Conservation (phyloP, 495 filamentous ascomycete genomes). For the Xylaria bambusicola region DNA sequence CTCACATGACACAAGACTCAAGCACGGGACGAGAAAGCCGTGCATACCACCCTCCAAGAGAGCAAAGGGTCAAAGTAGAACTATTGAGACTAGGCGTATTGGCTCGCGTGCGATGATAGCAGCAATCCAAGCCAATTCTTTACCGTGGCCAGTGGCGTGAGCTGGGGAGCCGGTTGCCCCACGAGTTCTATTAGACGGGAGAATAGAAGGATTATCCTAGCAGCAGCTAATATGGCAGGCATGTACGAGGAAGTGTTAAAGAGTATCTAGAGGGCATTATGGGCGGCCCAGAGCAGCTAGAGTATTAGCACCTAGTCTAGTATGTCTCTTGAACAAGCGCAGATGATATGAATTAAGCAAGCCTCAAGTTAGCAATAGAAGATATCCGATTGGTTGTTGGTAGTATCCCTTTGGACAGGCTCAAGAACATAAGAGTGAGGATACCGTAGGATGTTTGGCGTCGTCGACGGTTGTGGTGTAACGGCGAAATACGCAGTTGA, state of each 20-base stretch:
- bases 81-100: conserved; percentile 14
- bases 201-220: conserved; percentile 29
- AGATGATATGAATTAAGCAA: not conserved
- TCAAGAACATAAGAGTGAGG: conserved; percentile 27
- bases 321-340: not conserved
- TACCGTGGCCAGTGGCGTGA: conserved; percentile 3
- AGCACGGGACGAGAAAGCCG: conserved; percentile 5
- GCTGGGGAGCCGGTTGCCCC: conserved; percentile 23
- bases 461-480: conserved; percentile 19
- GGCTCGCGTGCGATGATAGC: conserved; percentile 11
- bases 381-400: not conserved
- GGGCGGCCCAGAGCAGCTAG: not conserved
- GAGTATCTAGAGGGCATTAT: not conserved
- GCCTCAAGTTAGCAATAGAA: not conserved
- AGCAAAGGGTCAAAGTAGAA: not conserved
- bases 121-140: conserved; percentile 11
- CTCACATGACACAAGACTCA: not conserved
- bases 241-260: not conserved
- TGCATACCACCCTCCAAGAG: not conserved
- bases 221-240: conserved; percentile 19
- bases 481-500: conserved; percentile 32
- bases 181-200: conserved; percentile 34
- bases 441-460: conserved; percentile 7
- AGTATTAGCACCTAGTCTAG: not conserved
- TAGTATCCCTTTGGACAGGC: conserved; percentile 15